Evolutionary conservation across 2,329 filamentous ascomycete species (phyloP).

Genomic region (Penicillium sp.): DNA sequence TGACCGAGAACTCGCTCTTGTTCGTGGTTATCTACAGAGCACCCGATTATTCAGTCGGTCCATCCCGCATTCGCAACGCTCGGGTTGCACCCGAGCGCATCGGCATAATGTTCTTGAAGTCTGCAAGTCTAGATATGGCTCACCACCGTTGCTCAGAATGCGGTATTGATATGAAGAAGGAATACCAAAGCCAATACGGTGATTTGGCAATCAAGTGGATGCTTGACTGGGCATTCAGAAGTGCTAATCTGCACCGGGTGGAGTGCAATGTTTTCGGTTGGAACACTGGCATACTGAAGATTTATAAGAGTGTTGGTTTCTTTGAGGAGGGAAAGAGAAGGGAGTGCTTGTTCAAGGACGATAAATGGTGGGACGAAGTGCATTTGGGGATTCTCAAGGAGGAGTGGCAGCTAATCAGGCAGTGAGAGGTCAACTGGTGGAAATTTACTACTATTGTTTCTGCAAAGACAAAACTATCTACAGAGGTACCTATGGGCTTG

Average conservation of each 20-base stretch:
- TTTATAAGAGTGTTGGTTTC: neutral
- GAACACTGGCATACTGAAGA: neutral
- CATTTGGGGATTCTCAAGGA: neutral
- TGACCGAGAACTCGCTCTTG: neutral
- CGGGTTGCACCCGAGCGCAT: neutral
- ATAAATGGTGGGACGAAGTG: neutral
- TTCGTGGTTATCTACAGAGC: neutral
- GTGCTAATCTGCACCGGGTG: neutral
- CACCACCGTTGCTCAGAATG: neutral
- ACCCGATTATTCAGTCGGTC: too few relatives aligned
- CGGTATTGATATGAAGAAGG: neutral
- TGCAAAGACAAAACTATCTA: neutral
- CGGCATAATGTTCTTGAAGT: neutral
- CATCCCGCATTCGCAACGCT: too few relatives aligned
- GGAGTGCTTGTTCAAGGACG: neutral
- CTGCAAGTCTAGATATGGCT: neutral
- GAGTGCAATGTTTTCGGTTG: neutral
- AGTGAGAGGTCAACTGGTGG: neutral
- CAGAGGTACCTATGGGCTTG: neutral
- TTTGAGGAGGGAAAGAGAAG: neutral
- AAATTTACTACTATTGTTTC: neutral
- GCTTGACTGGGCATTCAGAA: neutral
- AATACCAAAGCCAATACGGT: neutral
- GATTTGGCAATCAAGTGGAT: neutral
- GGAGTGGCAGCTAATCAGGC: neutral